phyloP scores from a whole-genome alignment of 2,329 filamentous ascomycete species.

The Colletotrichum melonis region DNA sequence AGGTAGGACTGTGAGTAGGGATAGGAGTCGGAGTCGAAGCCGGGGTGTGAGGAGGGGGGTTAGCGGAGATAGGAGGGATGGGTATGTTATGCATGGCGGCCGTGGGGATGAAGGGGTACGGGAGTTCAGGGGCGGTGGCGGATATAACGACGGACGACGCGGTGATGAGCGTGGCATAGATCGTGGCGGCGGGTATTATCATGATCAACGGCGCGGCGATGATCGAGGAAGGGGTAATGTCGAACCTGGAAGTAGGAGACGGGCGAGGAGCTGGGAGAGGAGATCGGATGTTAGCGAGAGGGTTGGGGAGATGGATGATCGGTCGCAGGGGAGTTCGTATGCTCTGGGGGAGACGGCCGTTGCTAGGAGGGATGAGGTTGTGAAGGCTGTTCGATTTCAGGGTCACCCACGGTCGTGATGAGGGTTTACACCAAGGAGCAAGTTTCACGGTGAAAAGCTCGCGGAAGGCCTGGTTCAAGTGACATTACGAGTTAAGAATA shows the following conservation, averaged over 20 bases:
- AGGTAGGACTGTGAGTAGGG: too few species aligned
- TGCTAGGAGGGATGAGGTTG: slow-evolving; percentile 1
- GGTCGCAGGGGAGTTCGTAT: slow-evolving; percentile 14
- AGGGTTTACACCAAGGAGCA: background rate
- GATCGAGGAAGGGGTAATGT: background rate
- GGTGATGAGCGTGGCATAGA: too few species aligned
- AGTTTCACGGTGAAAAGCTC: too few species aligned
- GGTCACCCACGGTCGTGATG: background rate
- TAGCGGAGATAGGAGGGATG: background rate
- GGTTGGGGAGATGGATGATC: slow-evolving; percentile 25
- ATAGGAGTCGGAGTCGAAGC: too few species aligned
- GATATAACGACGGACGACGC: background rate
- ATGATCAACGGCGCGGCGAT: background rate
- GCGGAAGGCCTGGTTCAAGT: too few species aligned
- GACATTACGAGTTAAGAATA: background rate
- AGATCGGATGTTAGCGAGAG: slow-evolving; percentile 14
- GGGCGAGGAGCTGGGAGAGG: slow-evolving; percentile 15
- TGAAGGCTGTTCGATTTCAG: background rate
- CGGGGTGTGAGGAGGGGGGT: background rate
- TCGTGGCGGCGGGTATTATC: background rate
- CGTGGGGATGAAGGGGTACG: background rate
- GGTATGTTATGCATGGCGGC: slow-evolving; percentile 7
- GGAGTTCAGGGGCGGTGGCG: background rate
- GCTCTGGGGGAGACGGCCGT: background rate
- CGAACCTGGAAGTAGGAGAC: background rate